phyloP scores from a whole-genome alignment of 495 filamentous ascomycete species.

The Evansstolkia leycettana region DNA sequence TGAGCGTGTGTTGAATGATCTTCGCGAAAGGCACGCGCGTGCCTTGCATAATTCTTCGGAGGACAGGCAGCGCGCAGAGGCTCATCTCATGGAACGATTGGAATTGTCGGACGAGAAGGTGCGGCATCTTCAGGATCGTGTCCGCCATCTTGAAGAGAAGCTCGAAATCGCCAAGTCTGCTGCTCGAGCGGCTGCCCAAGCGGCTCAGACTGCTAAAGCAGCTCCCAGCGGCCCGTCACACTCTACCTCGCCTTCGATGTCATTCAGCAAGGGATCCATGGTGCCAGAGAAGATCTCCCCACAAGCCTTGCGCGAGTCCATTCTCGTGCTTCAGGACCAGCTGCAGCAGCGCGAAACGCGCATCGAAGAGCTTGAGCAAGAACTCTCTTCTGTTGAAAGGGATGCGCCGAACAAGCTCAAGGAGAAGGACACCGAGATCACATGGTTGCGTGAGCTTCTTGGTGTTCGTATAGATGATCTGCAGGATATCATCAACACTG shows the following conservation, averaged over 20 bases:
- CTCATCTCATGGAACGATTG: constrained; percentile 56
- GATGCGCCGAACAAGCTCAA: constrained; percentile 71
- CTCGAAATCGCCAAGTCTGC: constrained; percentile 84
- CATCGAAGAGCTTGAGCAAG: constrained; percentile 76
- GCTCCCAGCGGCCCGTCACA: constrained; percentile 19
- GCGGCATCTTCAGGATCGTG: constrained; percentile 67
- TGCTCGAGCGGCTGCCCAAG: constrained; percentile 73
- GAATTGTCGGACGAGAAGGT: constrained; percentile 67
- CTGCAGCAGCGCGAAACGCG: constrained; percentile 82
- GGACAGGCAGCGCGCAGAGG: constrained; percentile 57
- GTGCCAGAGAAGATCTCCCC: constrained; percentile 79
- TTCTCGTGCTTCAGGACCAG: constrained; percentile 91
- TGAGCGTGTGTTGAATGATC: constrained; percentile 54
- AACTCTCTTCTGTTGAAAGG: constrained; percentile 50
- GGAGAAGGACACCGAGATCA: constrained; percentile 86
- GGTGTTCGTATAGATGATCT: constrained; percentile 83
- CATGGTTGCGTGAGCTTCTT: constrained; percentile 87
- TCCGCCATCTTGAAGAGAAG: constrained; percentile 74
- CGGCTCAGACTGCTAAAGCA: constrained; percentile 55
- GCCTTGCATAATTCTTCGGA: constrained; percentile 58
- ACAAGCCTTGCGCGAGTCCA: constrained; percentile 88
- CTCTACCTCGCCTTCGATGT: constrained; percentile 31
- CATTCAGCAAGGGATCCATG: constrained; percentile 32
- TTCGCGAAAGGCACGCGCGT: constrained; percentile 57
- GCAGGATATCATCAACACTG: constrained; percentile 74